These are phyloP conservation scores for Russula abietina DNA, from an alignment of 768 basidiomycete species.

Conservation along the genomic window DNA sequence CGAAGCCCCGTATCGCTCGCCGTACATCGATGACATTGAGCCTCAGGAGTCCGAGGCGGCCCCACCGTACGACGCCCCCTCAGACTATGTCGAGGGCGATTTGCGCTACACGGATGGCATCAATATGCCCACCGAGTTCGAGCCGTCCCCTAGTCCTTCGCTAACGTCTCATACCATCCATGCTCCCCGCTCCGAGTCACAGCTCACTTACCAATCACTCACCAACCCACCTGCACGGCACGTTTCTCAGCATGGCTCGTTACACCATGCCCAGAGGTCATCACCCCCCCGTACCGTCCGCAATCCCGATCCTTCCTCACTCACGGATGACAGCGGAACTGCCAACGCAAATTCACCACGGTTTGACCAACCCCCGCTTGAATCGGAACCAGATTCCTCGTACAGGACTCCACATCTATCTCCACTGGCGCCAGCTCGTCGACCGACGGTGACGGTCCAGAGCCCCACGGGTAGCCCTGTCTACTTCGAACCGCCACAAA, in stretches of 20 bases:
- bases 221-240: conserved; percentile 15
- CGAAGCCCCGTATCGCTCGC: not conserved
- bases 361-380: not conserved
- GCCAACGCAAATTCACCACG: not conserved
- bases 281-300: conserved; percentile 24
- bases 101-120: conserved; percentile 16
- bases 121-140: conserved; percentile 13
- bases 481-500: conserved; percentile 14
- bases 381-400: not conserved
- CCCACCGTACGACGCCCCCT: conserved; percentile 16
- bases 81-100: conserved; percentile 9
- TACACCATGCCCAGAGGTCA: conserved; percentile 7
- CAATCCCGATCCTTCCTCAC: conserved; percentile 21
- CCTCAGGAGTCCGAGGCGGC: not conserved
- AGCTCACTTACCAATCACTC: conserved; percentile 22
- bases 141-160: conserved; percentile 3
- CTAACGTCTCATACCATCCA: conserved; percentile 13
- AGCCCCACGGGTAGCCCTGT: conserved; percentile 18
- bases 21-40: not conserved
- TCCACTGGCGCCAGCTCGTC: conserved; percentile 3
- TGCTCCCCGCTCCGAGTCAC: conserved; percentile 20
- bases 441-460: conserved; percentile 21
- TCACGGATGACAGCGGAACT: conserved; percentile 9
- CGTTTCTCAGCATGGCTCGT: conserved; percentile 19
- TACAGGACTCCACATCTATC: conserved; percentile 1